Evolutionary conservation across 371 early-diverging fungal genomes (phyloP), one percentile per base, ranked within the genome.

Genomic region (Apophysomyces elegans): DNA sequence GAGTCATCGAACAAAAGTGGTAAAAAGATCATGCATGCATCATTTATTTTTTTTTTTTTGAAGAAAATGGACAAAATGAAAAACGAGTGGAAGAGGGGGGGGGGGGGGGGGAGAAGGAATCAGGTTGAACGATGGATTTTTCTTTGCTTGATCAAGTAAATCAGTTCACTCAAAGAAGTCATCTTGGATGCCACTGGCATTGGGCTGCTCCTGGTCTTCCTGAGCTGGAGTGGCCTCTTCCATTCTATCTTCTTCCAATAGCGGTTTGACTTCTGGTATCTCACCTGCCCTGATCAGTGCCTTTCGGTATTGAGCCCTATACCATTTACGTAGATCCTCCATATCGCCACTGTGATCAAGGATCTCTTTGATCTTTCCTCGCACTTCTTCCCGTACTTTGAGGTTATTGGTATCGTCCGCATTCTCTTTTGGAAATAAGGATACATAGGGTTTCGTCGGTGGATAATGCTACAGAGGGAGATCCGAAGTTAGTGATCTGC

Each of bases 301-400:
- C 13, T 77, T 59, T 56, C 72, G 73, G 37, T 74, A 76, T 45
- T 64, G 46, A n/a, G 70, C 56, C n/a, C 80, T 70, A 61, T 80
- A 77, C 26, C 54, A 58, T 59, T 74, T 72, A 4, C 59, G 46
- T 21, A 80, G 44, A 7, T 66, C 63, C 8, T 57, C 47, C 39
- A 71, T 63, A 56, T 77, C 76, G 39, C 76, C 78, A 5, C 69
- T 72, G 6, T 62, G 62, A 14, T 59, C 63, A 13, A 72, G 38
- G 1, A 69, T 64, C 9, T 67, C 56, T 59, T 41, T 69, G 12
- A 81, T 72, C 35, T 70, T 69, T 14, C 69, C 41, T 45, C 75
- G 67, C 8, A 77, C 46, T 36, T 41, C 64, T 54, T 72, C 59
- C 38, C 63, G 66, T 60, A 59, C 63, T n/a, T 45, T 62, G 3